Percentiles rank a stretch among this genome's conserved stretches.
Conservation (phyloP, 345 rosid species). For the Brassica rapa region DNA sequence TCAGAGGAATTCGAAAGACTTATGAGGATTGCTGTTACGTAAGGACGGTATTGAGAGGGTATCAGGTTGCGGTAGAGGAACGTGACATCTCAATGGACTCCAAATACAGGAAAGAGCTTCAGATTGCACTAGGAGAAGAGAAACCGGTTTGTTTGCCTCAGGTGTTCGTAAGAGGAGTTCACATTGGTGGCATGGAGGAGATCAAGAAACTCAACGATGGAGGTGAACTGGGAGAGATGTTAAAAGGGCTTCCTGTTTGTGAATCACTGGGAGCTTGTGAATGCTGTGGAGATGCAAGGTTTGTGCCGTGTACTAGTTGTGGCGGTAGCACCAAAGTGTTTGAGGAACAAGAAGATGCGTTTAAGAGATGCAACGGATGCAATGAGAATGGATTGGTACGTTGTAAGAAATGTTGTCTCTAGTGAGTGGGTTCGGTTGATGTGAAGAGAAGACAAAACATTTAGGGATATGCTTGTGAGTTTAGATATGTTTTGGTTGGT, state of each 20-base stretch:
- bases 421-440: constrained; percentile 17
- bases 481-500: constrained; percentile 6
- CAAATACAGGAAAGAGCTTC: constrained; percentile 62
- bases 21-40: constrained; percentile 77
- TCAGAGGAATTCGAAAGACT: constrained; percentile 83
- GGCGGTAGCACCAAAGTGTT: constrained; percentile 80
- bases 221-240: constrained; percentile 58
- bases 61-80: constrained; percentile 65
- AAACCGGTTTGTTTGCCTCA: constrained; percentile 58
- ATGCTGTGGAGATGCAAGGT: constrained; percentile 78
- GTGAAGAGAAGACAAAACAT: constrained; percentile 20
- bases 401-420: constrained; percentile 66
- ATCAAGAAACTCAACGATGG: constrained; percentile 70
- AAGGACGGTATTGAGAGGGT: constrained; percentile 61
- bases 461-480: constrained; percentile 20
- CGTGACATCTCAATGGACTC: constrained; percentile 89
- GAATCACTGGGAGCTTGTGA: constrained; percentile 48
- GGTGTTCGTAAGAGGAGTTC: constrained; percentile 61
- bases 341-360: constrained; percentile 47
- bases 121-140: constrained; percentile 39
- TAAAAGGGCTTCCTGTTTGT: constrained; percentile 52
- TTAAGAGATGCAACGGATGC: constrained; percentile 63
- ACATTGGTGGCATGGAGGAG: constrained; percentile 74
- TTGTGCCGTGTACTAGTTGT: constrained; percentile 64
- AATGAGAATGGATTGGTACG: constrained; percentile 86